Conservation (phyloP, 208 protist genomes). For the Giardia muris region DNA sequence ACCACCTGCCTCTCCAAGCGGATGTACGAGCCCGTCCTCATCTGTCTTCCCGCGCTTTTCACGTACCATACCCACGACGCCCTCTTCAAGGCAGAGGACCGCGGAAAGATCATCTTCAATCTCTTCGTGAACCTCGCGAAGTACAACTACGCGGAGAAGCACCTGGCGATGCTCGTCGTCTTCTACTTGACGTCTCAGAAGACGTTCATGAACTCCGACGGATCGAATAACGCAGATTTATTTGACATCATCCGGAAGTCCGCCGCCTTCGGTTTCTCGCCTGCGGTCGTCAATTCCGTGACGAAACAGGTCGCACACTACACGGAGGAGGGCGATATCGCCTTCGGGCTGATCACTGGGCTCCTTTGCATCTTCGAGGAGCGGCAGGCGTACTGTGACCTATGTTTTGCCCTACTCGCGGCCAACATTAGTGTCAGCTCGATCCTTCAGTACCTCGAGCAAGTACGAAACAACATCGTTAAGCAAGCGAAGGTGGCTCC, state of each 20-base stretch:
- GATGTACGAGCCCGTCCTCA: background rate
- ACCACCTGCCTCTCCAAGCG: background rate
- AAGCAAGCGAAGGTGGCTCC: background rate
- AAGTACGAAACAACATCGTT: background rate
- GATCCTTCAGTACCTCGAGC: background rate
- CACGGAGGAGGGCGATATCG: background rate
- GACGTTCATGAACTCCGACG: background rate
- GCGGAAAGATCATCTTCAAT: background rate
- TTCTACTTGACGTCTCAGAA: background rate
- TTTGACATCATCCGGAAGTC: background rate
- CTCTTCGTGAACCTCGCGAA: background rate
- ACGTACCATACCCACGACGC: background rate
- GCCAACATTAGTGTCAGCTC: background rate
- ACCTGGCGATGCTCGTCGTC: background rate
- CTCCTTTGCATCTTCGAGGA: background rate
- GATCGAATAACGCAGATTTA: background rate
- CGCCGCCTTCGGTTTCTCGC: background rate
- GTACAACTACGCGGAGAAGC: background rate
- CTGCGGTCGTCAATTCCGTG: background rate
- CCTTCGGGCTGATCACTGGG: background rate
- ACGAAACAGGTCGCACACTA: background rate
- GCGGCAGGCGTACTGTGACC: background rate
- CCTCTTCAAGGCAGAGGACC: background rate
- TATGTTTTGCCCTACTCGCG: background rate
- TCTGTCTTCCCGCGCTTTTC: background rate